Conservation (phyloP, 2,329 filamentous ascomycete species). For the Fusarium anguioides region DNA sequence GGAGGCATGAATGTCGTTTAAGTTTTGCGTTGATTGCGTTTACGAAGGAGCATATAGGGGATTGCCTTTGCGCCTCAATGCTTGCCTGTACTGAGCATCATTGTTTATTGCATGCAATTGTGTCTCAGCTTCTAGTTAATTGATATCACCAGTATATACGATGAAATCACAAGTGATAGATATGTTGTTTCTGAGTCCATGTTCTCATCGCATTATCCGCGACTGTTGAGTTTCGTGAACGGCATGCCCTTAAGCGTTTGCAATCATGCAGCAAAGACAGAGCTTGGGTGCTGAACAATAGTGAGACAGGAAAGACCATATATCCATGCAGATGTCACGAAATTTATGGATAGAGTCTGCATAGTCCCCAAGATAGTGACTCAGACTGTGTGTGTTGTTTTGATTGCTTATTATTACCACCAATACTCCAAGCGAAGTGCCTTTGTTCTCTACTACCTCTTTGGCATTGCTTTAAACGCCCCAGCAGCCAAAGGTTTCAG, state of each 20-base stretch:
- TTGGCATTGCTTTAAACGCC: neutral
- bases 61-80: neutral
- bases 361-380: too few relatives aligned
- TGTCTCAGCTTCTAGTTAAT: too few relatives aligned
- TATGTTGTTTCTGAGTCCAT: too few relatives aligned
- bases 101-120: too few relatives aligned
- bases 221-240: too few relatives aligned
- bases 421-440: neutral
- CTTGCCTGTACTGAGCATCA: neutral
- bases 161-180: too few relatives aligned
- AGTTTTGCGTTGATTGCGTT: accelerated
- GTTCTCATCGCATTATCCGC: too few relatives aligned
- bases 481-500: neutral
- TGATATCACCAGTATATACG: too few relatives aligned
- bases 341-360: neutral
- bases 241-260: too few relatives aligned
- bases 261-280: too few relatives aligned
- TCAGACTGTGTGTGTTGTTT: neutral
- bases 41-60: neutral
- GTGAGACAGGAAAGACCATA: too few relatives aligned
- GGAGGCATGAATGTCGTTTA: neutral
- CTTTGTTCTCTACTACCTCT: neutral
- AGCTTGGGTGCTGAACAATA: too few relatives aligned
- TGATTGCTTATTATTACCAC: neutral
- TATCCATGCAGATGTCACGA: accelerated